Conservation (phyloP, 345 rosid species). For the Linum tenue region DNA sequence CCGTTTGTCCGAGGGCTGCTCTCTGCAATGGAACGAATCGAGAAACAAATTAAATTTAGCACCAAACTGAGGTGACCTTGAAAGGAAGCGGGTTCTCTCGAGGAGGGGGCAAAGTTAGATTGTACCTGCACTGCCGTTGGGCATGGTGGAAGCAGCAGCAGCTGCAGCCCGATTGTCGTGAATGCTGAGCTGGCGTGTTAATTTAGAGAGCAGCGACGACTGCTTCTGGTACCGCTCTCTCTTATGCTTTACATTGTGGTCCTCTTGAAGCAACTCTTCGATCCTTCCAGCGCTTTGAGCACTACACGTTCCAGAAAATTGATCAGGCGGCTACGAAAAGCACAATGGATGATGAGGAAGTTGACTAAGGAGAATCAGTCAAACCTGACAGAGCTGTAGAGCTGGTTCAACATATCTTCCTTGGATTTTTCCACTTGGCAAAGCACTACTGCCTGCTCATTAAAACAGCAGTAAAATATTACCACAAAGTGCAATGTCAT, state of each 20-base stretch:
- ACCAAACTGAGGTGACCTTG: not conserved
- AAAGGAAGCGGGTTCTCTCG: not conserved
- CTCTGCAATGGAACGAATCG: conserved; percentile 30
- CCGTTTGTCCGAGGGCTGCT: conserved; percentile 72
- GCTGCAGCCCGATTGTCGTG: conserved; percentile 93
- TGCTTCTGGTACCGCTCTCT: conserved; percentile 83
- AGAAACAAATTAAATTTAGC: not conserved
- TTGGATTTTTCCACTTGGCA: conserved; percentile 99
- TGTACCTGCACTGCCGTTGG: conserved; percentile 50
- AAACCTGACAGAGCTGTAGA: conserved; percentile 85
- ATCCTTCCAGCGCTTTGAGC: conserved; percentile 65
- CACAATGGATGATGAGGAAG: not conserved
- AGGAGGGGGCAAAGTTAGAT: not conserved
- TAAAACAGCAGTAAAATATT: conserved; percentile 5
- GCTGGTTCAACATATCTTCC: conserved; percentile 96
- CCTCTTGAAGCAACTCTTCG: conserved; percentile 88
- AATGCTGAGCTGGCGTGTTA: conserved; percentile 70
- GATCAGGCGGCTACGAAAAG: not conserved
- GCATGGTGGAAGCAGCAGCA: conserved; percentile 48
- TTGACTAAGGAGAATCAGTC: conserved; percentile 1
- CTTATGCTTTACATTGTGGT: conserved; percentile 65
- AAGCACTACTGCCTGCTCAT: conserved; percentile 87
- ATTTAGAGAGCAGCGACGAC: conserved; percentile 72
- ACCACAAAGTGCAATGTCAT: not conserved
- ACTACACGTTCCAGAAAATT: conserved; percentile 26